phyloP scores from a whole-genome alignment of 2,329 filamentous ascomycete species.

The Neocucurbitaria cava region DNA sequence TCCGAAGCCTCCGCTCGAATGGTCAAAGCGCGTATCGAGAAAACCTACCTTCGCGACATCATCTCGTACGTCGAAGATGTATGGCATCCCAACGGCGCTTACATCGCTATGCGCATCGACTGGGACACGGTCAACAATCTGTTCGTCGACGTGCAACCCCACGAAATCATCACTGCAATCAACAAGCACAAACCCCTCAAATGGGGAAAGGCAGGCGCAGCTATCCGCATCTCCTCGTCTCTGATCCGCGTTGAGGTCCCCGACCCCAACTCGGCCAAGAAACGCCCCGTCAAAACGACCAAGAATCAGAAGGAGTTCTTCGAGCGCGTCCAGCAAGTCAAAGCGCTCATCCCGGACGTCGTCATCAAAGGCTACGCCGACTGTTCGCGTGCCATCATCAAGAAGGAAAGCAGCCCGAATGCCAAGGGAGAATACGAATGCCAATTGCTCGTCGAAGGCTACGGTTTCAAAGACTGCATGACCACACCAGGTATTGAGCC shows the following conservation, averaged over 20 bases:
- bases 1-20: slow-evolving; percentile 83
- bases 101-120: slow-evolving; percentile 83
- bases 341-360: slow-evolving; percentile 80
- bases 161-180: slow-evolving; percentile 79
- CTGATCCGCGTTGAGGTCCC: slow-evolving; percentile 77
- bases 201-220: slow-evolving; percentile 70
- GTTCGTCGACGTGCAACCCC: slow-evolving; percentile 77
- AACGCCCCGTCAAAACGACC: slow-evolving; percentile 35
- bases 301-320: slow-evolving; percentile 67
- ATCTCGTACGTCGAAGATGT: slow-evolving; percentile 84
- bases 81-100: slow-evolving; percentile 79
- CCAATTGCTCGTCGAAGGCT: slow-evolving; percentile 83
- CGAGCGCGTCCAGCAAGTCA: slow-evolving; percentile 82
- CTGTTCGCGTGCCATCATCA: slow-evolving; percentile 85
- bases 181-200: slow-evolving; percentile 83
- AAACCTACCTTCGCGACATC: slow-evolving; percentile 86
- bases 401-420: slow-evolving; percentile 74
- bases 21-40: slow-evolving; percentile 92
- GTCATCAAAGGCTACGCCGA: slow-evolving; percentile 89
- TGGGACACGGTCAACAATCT: slow-evolving; percentile 78
- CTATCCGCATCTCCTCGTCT: slow-evolving; percentile 41
- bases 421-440: slow-evolving; percentile 67
- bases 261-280: slow-evolving; percentile 49
- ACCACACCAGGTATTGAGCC: slow-evolving; percentile 91
- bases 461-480: slow-evolving; percentile 88